Base-by-base conservation (phyloP, 1,284 basidiomycete genomes). In the Stygiomarasmius scandens region DNA sequence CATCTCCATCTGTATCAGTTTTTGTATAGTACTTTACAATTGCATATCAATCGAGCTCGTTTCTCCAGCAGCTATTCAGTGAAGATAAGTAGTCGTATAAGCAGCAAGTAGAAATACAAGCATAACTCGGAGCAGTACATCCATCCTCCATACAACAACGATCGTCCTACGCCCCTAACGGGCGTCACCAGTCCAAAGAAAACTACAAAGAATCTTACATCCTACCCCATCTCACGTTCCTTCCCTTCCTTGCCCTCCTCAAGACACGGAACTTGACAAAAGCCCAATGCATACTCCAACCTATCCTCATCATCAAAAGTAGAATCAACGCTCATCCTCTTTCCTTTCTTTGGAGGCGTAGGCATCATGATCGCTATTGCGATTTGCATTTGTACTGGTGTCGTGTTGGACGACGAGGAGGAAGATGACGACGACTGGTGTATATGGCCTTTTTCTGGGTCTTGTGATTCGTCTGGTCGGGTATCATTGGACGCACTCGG, bases 301-400 rank as follows among this genome's bases (percentile, higher is more conserved):
- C n/a, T 41, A 41, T 41, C 38, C 4, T 19, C 38, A 41, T 41
- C 38, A 41, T 16, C 16, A 8, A 41, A 19, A 9, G 5, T 16
- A 19, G 38, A 41, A 8, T 41, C 16, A 41, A 41, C 38, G 16
- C 38, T 41, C 16, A n/a, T 41, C 16, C 38, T 41, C 38, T 41
- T 41, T 19, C 8, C 6, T 41, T 43, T 38, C 27, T 60, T 52
- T 25, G 57, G 61, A 54, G 57, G 66, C 3, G 63, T 70, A n/a
- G 80, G 80, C 77, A 82, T 77, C n/a, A 71, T 64, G 36, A 82
- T 71, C 24, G 74, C 66, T 24, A 80, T 71, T 9, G 73, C 70
- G 16, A 81, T 69, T 48, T 74, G 75, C 20, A 79, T 23, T 48
- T 52, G 52, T 51, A 53, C 52, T 19, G 61, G 56, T 24, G 52